Conservation (phyloP, 306 rosid genomes). For the Vigna hirtella region DNA sequence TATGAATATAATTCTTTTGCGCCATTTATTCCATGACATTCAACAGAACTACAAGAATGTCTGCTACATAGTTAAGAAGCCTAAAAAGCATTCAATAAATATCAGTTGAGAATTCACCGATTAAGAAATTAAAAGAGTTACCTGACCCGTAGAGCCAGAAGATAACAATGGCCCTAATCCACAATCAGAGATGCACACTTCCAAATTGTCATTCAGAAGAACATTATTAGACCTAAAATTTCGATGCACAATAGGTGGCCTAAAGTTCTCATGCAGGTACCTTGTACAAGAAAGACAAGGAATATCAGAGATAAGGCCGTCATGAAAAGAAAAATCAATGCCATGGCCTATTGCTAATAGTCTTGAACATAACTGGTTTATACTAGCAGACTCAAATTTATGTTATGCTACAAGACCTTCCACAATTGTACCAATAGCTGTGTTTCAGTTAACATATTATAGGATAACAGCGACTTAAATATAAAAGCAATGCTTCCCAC, state of each 20-base stretch:
- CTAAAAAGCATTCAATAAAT: not conserved
- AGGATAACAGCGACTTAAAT: not conserved
- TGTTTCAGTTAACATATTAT: not conserved
- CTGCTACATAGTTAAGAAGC: conserved; percentile 4
- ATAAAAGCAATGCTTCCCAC: conserved; percentile 7
- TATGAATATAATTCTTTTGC: not conserved
- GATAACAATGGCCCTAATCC: conserved; percentile 70
- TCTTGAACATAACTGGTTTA: conserved; percentile 14
- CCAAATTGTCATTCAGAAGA: conserved; percentile 64
- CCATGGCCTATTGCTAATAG: not conserved
- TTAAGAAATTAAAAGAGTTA: conserved; percentile 32
- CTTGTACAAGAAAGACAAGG: conserved; percentile 48
- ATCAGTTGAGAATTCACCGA: not conserved
- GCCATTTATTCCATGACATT: conserved; percentile 15
- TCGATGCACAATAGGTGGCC: conserved; percentile 66
- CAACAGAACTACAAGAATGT: conserved; percentile 17
- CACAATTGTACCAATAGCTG: conserved; percentile 1
- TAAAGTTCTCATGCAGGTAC: conserved; percentile 70
- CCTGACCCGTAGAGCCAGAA: conserved; percentile 64
- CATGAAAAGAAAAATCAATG: conserved; percentile 24
- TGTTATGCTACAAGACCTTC: not conserved
- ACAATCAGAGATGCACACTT: conserved; percentile 64
- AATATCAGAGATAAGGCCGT: conserved; percentile 10
- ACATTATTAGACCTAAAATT: conserved; percentile 71
- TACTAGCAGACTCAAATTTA: not conserved